A percentile compares a stretch with the other conserved stretches of the same genome.
phyloP scores from a whole-genome alignment of 108 stramenopile species.

The Nitzschia palea region DNA sequence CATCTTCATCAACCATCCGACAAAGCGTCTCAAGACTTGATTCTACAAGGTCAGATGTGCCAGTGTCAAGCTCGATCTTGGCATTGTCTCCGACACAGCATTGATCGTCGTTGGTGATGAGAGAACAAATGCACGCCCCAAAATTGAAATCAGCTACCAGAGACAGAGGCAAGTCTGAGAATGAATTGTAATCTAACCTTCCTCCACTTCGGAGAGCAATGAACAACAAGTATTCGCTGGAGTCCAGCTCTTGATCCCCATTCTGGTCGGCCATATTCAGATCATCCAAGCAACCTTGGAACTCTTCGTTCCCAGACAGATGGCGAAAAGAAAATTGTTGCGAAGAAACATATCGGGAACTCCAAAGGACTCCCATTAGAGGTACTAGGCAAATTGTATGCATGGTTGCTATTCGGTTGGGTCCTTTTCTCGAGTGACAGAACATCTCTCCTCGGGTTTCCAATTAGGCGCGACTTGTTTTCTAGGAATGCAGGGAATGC shows the following conservation, averaged over 20 bases:
- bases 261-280: constrained; percentile 13
- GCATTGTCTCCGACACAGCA: constrained; percentile 25
- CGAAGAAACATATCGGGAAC: neutral
- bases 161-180: constrained; percentile 22
- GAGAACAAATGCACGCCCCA: constrained; percentile 26
- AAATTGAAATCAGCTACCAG: constrained; percentile 26
- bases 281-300: constrained; percentile 24
- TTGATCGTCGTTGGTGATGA: neutral
- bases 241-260: constrained; percentile 2
- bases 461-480: no score
- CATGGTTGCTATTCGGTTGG: neutral
- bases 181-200: neutral
- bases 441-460: no score
- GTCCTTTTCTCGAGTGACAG: no score
- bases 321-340: no score
- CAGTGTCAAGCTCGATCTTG: constrained; percentile 6
- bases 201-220: constrained; percentile 19
- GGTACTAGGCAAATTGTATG: neutral
- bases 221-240: constrained; percentile 21
- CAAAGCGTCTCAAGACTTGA: constrained; percentile 25
- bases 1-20: neutral
- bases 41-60: neutral
- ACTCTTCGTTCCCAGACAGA: neutral
- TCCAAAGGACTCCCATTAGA: neutral
- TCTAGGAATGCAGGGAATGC: no score